Evolutionary conservation across 352 stramenopile species (phyloP).

Genomic region (Pythium pectinolyticum): DNA sequence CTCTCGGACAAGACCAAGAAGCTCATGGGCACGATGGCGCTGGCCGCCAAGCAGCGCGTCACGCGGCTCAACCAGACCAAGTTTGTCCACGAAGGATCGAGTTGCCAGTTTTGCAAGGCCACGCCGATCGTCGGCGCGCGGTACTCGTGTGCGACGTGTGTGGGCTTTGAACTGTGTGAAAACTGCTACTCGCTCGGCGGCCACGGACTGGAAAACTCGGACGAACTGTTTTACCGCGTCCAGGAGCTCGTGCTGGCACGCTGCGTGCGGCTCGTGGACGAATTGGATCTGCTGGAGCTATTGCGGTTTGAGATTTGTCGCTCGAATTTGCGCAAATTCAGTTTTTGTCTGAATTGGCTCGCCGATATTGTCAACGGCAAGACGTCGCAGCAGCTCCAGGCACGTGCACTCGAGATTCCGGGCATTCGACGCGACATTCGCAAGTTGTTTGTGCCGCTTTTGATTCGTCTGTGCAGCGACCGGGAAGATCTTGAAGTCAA

Average conservation of each 20-base stretch:
- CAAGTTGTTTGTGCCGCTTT: constrained; percentile 78
- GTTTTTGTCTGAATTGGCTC: constrained; percentile 82
- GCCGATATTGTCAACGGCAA: constrained; percentile 83
- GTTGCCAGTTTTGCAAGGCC: constrained; percentile 81
- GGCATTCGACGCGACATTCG: constrained; percentile 75
- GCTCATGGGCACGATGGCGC: constrained; percentile 71
- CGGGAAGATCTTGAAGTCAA: constrained; percentile 84
- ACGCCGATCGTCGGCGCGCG: constrained; percentile 73
- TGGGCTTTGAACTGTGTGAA: constrained; percentile 82
- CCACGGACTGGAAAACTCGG: constrained; percentile 81
- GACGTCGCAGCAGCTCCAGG: constrained; percentile 68
- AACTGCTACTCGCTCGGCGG: constrained; percentile 82
- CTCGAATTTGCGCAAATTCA: constrained; percentile 86
- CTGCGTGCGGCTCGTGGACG: constrained; percentile 56
- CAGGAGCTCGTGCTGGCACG: constrained; percentile 74
- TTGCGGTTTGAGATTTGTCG: constrained; percentile 86
- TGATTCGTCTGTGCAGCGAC: constrained; percentile 76
- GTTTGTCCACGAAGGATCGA: constrained; percentile 70
- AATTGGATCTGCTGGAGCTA: constrained; percentile 75
- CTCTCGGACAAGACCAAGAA: constrained; percentile 47
- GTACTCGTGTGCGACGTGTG: constrained; percentile 74
- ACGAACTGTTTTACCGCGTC: constrained; percentile 83
- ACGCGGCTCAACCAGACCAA: constrained; percentile 67
- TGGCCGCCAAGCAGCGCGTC: constrained; percentile 67
- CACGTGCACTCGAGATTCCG: constrained; percentile 74